Base-by-base conservation (phyloP, 345 rosid genomes). In the Ceriops tagal region DNA sequence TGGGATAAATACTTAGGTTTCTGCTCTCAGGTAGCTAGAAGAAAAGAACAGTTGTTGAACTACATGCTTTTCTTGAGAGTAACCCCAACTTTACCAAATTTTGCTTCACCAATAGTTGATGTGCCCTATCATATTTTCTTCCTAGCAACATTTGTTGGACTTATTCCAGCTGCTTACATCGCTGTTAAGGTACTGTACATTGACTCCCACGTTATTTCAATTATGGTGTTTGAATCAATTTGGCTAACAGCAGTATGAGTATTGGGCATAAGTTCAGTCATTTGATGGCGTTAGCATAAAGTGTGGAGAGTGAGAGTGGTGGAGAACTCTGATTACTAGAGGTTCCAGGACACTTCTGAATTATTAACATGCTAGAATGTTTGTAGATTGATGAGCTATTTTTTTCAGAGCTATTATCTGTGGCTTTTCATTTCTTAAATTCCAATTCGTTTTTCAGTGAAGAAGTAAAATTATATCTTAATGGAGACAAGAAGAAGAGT, bases 121-220 rank as follows among this genome's bases (percentile, higher is more conserved):
- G 90, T 91, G 52, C 97, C 98, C 62, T 93, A 85, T 66, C 96
- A 89, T 79, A 93, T 82, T 60, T 93, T 93, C 89, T 88, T 91
- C 77, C 62, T 82, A 37, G 95, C 87, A 46, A 89, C 98, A 31
- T 75, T 88, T 62, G 82, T 93, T 13, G 98, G 97, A 31, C 81
- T 91, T 78, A 89, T 89, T 66, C 98, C 98, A 64, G 97, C 96
- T 75, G 96, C 97, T 20, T 93, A 75, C 78, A 85, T 93, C 68
- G 89, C 97, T 62, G 98, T 91, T 79, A 87, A 82, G 98, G 96
- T 91, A 87, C 20, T 52, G 10, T 55, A 47, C 51, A 65, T 60
- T 16, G 5, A 39, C 31, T 32, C 16, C 18, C 43, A 58, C 15
- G 37, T 67, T 49, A 34, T n/a, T 20, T 13, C 16, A 26, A 35